Percentiles rank a stretch among this genome's conserved stretches.
These are phyloP conservation scores for Mucor circinelloides DNA, from an alignment of 371 early-diverging fungal genomes.

Conservation along the genomic window DNA sequence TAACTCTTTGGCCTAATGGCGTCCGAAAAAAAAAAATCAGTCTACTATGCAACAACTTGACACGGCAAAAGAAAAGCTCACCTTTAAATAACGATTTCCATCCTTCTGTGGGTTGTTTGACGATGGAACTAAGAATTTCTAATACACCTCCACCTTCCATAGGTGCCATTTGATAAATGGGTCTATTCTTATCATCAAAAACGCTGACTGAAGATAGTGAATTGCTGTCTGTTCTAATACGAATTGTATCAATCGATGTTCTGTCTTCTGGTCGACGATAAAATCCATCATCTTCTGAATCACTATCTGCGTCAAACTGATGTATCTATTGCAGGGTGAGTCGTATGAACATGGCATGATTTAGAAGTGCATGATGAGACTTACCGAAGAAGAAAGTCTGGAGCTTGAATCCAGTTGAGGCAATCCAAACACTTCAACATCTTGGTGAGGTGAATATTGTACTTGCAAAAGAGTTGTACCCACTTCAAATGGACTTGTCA, in stretches of 20 bases:
- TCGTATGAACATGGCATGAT: not conserved
- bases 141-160: slow-evolving; percentile 64
- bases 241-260: slow-evolving; percentile 16
- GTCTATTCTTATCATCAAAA: slow-evolving; percentile 60
- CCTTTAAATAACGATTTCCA: slow-evolving; percentile 68
- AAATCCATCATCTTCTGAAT: slow-evolving; percentile 38
- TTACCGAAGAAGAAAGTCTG: slow-evolving; percentile 3
- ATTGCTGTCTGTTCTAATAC: slow-evolving; percentile 15
- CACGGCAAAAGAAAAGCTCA: slow-evolving; percentile 10
- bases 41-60: not conserved
- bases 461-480: slow-evolving; percentile 80
- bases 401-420: not conserved
- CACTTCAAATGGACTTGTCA: slow-evolving; percentile 76
- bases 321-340: slow-evolving; percentile 10
- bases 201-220: slow-evolving; percentile 43
- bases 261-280: slow-evolving; percentile 29
- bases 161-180: slow-evolving; percentile 63
- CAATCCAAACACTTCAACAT: slow-evolving; percentile 39
- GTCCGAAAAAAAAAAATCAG: not conserved
- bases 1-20: slow-evolving; percentile 64
- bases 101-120: slow-evolving; percentile 68
- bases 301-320: slow-evolving; percentile 16
- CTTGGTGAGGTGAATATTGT: slow-evolving; percentile 72
- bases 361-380: not conserved
- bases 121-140: slow-evolving; percentile 50